Evolutionary conservation across 805 yeast species (phyloP), one percentile per base, ranked within the genome.

Genomic region (Zygosaccharomyces pseudorouxii): DNA sequence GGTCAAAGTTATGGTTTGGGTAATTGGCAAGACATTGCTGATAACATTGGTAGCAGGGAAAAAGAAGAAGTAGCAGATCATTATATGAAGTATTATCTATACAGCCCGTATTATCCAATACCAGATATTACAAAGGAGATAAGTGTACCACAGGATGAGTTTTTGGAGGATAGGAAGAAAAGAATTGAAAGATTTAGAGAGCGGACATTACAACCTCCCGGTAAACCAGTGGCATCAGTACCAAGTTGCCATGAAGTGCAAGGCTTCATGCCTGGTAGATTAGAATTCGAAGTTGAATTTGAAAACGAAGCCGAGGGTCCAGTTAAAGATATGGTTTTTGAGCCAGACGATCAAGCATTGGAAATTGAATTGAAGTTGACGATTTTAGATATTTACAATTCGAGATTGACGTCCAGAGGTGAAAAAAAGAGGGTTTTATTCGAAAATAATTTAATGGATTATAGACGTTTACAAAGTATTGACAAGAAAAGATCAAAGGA

Each of bases 191-290:
- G 74, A 11, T 79, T 90, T 52, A 76, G 82, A 55, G 82, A 81
- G 53, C 70, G 82, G 51, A 89, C 95, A 5, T 68, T 87, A 54
- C 95, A 95, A 10, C 93, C 95, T 27, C 90, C 89, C 45, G 80
- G 82, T 52, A 93, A 92, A 64, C 89, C 95, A 4, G 81, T 86
- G 41, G 90, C 97, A 0, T 89, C 97, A 5, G 92, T 86, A 5
- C 99, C 99, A 0, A 77, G 93, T 49, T 90, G 98, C 70, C 97
- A 95, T 62, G 98, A 95, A 60, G 81, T 93, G 52, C 98, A 93
- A 66, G 97, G 97, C 2, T 93, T 83, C 65, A 93, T 93, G 99
- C 99, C 99, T 35, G 99, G 98, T 38, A 80, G 99, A 61, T 72
- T 93, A 52, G 99, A 93, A 67, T 93, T 93, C 66, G 99, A 93